Base-by-base conservation (phyloP, 2,329 filamentous ascomycete genomes). In the Beauveria rudraprayagi region DNA sequence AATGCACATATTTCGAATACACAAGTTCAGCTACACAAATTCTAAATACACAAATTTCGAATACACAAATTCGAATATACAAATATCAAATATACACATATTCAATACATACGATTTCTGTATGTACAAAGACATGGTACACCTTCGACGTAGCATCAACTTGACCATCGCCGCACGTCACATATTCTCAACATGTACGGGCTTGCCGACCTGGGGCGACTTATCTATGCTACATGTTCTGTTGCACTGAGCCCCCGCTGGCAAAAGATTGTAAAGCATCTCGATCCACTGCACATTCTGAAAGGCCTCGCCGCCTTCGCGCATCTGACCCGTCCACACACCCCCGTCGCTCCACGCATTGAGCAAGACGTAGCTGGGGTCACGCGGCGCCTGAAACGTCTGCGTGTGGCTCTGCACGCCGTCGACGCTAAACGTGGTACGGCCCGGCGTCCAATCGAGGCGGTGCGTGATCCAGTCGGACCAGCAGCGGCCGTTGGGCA, bases 261-360 rank as follows among this genome's bases (percentile, higher is more conserved):
- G 30, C 17, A 2, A 58, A 4, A 68, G 66, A 48, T 79, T 78
- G 59, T 80, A 83, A 16, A 82, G 73, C 65, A 86, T 72, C 68
- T 86, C 82, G 54, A 86, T 78, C 83, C 82, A 86, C 72, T 84
- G 79, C 14, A 86, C 76, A 66, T 85, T 79, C 65, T 85, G 73
- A 63, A 79, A 80, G 0, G 83, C 83, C 46, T 73, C 73, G 17
- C 73, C 74, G 1, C 75, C 75, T 9, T 74, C 70, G 0, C 68
- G 74, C 82, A 86, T 84, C 41, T 78, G 76, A 6, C 82, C 82
- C 5, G 79, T 79, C 83, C 83, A 86, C 30, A 72, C 70, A 3
- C 80, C 79, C 3, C 83, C 83, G 62, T 85, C 79, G 54, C 80
- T 81, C 83, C 83, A 86, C 56, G 82, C 76, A 65, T 85, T 86